Base-by-base conservation (phyloP, 2,329 filamentous ascomycete species). In the Alternaria consortialis region DNA sequence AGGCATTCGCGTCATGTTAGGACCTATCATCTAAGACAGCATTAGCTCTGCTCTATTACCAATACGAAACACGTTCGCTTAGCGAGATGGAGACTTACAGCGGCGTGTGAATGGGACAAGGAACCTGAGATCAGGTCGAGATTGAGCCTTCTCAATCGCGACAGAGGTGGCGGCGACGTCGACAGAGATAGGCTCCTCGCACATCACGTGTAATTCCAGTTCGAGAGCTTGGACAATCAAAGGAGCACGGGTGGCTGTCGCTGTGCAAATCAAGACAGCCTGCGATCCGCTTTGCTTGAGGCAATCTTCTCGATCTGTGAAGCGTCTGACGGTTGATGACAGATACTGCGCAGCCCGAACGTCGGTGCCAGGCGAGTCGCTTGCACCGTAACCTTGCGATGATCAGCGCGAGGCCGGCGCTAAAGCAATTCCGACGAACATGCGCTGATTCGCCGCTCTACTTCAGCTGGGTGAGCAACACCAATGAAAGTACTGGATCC, bases 101-200 rank as follows among this genome's bases (percentile, higher is more conserved):
- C 56, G 29, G 15, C 56, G 47, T 6, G 39, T 46, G n/a, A 58
- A 51, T 2, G 48, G 56, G 23, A 58, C 50, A 37, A 53, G 39
- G 23, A 58, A 58, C 20, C 47, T 58, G 48, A 58, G 56, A 47
- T 58, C 20, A 20, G 48, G 56, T 37, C 40, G 36, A 2, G 48
- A 53, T 11, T 31, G n/a, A 8, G 56, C 48, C 42, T 58, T 58
- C 4, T 34, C 40, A 4, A 57, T 40, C n/a, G 53, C 58, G 23
- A 39, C 29, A 27, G 39, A 36, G 13, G 58, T 53, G 20, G 58
- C 53, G 12, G 32, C 17, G 32, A 61, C 39, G 17, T 57, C 58
- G 17, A 61, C 54, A 15, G 58, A 53, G 9, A 53, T 57, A 25
- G 58, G 58, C 58, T 61, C 57, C 40, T 61, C 58, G 53, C 53